phyloP scores from a whole-genome alignment of 768 basidiomycete species.

The Galerina marginata region DNA sequence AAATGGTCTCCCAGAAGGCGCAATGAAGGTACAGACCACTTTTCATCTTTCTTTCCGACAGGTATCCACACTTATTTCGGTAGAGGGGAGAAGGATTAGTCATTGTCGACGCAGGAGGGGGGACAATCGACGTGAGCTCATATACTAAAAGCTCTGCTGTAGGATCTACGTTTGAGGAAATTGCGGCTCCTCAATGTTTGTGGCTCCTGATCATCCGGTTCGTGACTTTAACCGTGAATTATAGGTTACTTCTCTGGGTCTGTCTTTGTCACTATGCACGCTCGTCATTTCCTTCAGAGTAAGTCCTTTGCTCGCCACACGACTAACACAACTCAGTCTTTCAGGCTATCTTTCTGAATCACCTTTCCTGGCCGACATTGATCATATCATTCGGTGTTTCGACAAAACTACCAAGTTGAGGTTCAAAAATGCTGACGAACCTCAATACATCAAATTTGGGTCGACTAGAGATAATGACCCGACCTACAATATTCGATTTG shows the following conservation, averaged over 20 bases:
- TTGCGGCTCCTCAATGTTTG: slow-evolving; percentile 7
- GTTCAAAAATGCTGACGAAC: background rate
- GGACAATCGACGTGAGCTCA: slow-evolving; percentile 4
- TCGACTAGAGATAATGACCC: background rate
- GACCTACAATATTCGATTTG: background rate
- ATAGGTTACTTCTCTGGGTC: background rate
- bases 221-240: background rate
- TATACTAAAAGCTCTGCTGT: background rate
- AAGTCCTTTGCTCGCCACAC: background rate
- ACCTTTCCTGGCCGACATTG: background rate
- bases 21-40: background rate
- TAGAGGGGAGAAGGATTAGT: slow-evolving; percentile 4
- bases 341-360: background rate
- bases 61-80: background rate
- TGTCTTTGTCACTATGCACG: background rate
- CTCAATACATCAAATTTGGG: slow-evolving; percentile 4
- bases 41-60: background rate
- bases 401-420: background rate
- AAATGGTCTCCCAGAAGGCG: slow-evolving; percentile 27
- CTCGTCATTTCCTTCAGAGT: background rate
- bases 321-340: too few species aligned
- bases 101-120: slow-evolving; percentile 6
- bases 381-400: background rate
- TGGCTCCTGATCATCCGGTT: background rate
- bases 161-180: slow-evolving; percentile 4